A percentile compares a stretch with the other conserved stretches of the same genome.
Conservation (phyloP, 1,139 yeast genomes). For the Taiozyma onychis region DNA sequence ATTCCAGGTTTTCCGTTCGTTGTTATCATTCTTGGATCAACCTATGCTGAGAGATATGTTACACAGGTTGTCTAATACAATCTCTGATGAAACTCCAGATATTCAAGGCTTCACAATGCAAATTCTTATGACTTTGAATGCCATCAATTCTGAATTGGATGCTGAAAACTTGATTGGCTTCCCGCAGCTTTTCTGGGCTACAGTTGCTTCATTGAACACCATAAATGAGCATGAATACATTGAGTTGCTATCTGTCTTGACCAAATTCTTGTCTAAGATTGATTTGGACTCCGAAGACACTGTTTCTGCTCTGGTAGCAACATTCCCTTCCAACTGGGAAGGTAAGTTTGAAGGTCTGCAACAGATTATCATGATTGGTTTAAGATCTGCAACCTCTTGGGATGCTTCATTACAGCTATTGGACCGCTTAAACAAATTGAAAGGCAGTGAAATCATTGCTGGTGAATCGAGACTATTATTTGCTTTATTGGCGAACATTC, state of each 20-base stretch:
- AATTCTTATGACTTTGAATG: constrained; percentile 90
- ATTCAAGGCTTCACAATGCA: constrained; percentile 98
- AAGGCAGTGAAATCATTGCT: constrained; percentile 76
- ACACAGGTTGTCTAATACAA: constrained; percentile 86
- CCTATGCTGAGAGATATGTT: constrained; percentile 91
- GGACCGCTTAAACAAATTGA: constrained; percentile 62
- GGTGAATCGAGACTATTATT: constrained; percentile 63
- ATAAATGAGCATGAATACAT: constrained; percentile 91
- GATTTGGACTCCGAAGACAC: constrained; percentile 85
- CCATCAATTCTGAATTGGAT: constrained; percentile 79
- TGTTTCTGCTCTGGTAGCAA: constrained; percentile 71
- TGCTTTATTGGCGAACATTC: constrained; percentile 73
- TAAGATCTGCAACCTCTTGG: constrained; percentile 75
- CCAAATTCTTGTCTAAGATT: constrained; percentile 80
- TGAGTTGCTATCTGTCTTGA: constrained; percentile 76
- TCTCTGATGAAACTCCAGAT: constrained; percentile 81
- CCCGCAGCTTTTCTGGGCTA: constrained; percentile 95
- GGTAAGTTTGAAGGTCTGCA: constrained; percentile 90
- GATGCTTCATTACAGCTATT: constrained; percentile 71
- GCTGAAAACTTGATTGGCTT: constrained; percentile 75
- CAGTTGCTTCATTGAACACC: constrained; percentile 87
- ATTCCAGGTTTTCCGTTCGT: constrained; percentile 83
- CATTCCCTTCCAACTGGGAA: constrained; percentile 96
- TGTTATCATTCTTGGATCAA: constrained; percentile 74
- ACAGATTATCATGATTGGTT: constrained; percentile 69